Evolutionary conservation across 108 stramenopile species (phyloP), one percentile per base, ranked within the genome.

Genomic region (Licmophora abbreviata): DNA sequence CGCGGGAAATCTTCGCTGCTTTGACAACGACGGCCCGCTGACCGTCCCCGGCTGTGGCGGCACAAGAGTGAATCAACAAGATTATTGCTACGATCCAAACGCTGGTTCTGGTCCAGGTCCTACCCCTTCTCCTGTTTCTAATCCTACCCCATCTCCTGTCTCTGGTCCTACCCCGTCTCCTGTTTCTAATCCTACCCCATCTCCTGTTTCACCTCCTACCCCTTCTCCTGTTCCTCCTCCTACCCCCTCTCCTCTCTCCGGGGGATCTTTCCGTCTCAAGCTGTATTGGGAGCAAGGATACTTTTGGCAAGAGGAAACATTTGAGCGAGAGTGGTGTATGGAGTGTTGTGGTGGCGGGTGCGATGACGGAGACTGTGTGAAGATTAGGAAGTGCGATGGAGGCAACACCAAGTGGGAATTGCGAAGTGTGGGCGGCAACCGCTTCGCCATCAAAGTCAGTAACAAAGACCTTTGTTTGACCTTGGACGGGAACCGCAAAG

Each of bases 261-360:
- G 26, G 35, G n/a, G 42, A 55, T n/a, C n/a, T 20, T 76, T 81
- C 34, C 38, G 50, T 22, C 29, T 81, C 11, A 69, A 63, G 43
- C 17, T 76, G 20, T 66, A 76, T 38, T 81, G 79, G 79, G 33
- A 81, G 41, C 30, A 63, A 11, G 64, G 70, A 3, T 76, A 76
- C 48, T 64, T 48, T 27, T 81, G 79, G 79, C 79, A 81, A 68
- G 74, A 81, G 23, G 71, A 66, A 44, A 52, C 44, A 17, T 29
- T 59, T 22, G 74, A 81, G 33, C 75, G 54, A 11, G 55, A 56
- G 48, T 76, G 64, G 64, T 81, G 74, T 48, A 63, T 81, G 71
- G 42, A 31, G 7, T 81, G 78, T 33, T 18, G 17, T 1, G 4
- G 42, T 3, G 25, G 58, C n/a, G 22, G 34, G 10, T 35, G 35